These are phyloP conservation scores for Corrigiola litoralis DNA, from an alignment of 179 eudicot species.

Conservation along the genomic window DNA sequence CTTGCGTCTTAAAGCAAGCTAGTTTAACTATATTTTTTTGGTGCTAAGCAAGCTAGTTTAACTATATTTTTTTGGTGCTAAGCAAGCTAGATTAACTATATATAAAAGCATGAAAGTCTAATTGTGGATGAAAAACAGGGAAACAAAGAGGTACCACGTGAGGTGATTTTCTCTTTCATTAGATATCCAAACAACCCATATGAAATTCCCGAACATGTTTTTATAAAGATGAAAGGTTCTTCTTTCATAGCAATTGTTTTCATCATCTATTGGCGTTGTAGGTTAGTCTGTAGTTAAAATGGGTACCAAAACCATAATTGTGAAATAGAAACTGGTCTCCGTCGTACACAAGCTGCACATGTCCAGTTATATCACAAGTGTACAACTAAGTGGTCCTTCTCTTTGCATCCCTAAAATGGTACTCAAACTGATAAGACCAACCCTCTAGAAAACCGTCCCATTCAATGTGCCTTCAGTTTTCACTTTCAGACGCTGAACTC, in stretches of 20 bases:
- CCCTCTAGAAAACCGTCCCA: background rate
- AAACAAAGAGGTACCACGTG: background rate
- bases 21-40: too few species aligned
- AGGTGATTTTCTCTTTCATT: background rate
- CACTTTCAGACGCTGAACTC: conserved; percentile 5
- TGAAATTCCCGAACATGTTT: conserved; percentile 26
- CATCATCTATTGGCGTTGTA: conserved; percentile 13
- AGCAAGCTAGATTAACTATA: too few species aligned
- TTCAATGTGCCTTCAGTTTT: background rate
- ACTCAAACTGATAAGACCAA: conserved; percentile 13
- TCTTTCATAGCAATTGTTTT: conserved; percentile 12
- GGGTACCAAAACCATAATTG: conserved; percentile 24
- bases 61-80: too few species aligned
- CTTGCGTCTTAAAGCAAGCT: too few species aligned
- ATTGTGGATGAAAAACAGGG: background rate
- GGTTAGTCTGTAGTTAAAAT: conserved; percentile 14
- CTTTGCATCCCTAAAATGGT: conserved; percentile 8
- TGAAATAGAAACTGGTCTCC: conserved; percentile 21
- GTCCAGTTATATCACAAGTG: conserved; percentile 19
- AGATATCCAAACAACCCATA: conserved; percentile 25
- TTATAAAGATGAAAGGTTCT: conserved; percentile 19
- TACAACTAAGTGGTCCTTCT: conserved; percentile 24
- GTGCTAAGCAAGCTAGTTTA: too few species aligned
- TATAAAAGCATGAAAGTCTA: too few species aligned
- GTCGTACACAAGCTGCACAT: conserved; percentile 27